Percentiles rank a stretch among this genome's conserved stretches.
Conservation (phyloP, 2,329 filamentous ascomycete genomes). For the Fusarium compactum region DNA sequence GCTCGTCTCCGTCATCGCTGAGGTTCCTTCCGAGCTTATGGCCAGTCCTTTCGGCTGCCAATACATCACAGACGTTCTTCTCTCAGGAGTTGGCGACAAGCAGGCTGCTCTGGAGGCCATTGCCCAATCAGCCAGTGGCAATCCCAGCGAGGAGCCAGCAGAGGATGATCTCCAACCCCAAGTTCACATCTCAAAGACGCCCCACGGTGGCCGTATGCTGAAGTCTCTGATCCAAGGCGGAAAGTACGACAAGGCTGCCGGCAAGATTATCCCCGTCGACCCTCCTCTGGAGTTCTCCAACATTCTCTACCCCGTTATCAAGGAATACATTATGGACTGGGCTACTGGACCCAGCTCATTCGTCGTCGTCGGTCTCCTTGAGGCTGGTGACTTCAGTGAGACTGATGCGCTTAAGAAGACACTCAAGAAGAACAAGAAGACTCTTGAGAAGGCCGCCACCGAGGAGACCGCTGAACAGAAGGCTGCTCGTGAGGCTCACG, state of each 20-base stretch:
- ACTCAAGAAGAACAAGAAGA: constrained; percentile 79
- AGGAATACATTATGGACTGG: constrained; percentile 81
- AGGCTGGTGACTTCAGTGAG: constrained; percentile 77
- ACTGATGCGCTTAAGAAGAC: constrained; percentile 75
- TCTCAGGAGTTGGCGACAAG: constrained; percentile 82
- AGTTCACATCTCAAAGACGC: constrained; percentile 70
- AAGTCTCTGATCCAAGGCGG: constrained; percentile 93
- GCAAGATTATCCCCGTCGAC: constrained; percentile 76
- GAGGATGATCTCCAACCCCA: constrained; percentile 57
- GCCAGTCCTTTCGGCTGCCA: constrained; percentile 87
- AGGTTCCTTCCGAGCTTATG: constrained; percentile 75
- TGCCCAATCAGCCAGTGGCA: constrained; percentile 71
- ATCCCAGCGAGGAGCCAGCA: constrained; percentile 59
- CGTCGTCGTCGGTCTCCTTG: constrained; percentile 83
- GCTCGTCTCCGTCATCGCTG: constrained; percentile 78
- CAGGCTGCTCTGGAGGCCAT: constrained; percentile 77
- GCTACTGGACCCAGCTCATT: constrained; percentile 88
- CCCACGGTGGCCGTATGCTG: constrained; percentile 82
- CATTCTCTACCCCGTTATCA: constrained; percentile 84
- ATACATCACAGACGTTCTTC: constrained; percentile 83
- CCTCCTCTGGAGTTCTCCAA: constrained; percentile 85
- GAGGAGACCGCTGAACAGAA: constrained; percentile 68
- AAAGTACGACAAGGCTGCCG: constrained; percentile 80
- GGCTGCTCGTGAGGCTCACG: constrained; percentile 63
- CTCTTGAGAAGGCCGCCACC: constrained; percentile 74